Evolutionary conservation across 2,329 filamentous ascomycete genomes (phyloP).

Genomic region (Immersiporthe knoxdaviesiana): DNA sequence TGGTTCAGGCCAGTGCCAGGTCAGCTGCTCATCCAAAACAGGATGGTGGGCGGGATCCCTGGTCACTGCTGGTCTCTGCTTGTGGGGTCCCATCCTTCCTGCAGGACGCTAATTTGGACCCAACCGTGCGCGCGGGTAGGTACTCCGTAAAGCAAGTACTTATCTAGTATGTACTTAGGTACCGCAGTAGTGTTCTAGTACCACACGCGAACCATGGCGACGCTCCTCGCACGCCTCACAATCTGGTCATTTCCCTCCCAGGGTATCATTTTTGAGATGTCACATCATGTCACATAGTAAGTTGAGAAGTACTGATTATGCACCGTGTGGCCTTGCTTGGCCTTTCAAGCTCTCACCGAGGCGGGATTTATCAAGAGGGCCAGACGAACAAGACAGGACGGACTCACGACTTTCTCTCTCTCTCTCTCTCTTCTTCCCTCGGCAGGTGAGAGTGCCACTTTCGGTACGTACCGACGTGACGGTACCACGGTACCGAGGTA

Average conservation of each 20-base stretch:
- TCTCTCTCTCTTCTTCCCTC: not conserved
- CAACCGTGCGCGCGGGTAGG: slow-evolving; percentile 35
- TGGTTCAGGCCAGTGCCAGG: not conserved
- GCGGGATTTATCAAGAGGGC: no score
- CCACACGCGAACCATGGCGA: not conserved
- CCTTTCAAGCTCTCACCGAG: not conserved
- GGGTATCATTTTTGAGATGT: not conserved
- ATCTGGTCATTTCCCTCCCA: not conserved
- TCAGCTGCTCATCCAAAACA: not conserved
- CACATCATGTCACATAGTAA: not conserved
- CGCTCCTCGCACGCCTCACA: not conserved
- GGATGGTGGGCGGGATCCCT: not conserved
- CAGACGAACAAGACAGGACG: not conserved
- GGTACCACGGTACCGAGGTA: slow-evolving; percentile 22
- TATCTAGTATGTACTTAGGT: not conserved
- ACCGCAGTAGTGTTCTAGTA: not conserved
- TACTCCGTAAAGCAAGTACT: no score
- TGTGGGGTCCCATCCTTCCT: slow-evolving; percentile 5
- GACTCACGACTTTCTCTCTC: no score
- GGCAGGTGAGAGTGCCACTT: slow-evolving; percentile 17
- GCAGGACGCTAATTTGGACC: slow-evolving; percentile 30
- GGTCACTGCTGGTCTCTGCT: not conserved
- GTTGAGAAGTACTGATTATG: not conserved
- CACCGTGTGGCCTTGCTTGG: not conserved
- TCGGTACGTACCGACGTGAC: slow-evolving; percentile 23